Evolutionary conservation across 495 filamentous ascomycete species (phyloP), one percentile per base, ranked within the genome.

Genomic region (Filosporella fistucella): DNA sequence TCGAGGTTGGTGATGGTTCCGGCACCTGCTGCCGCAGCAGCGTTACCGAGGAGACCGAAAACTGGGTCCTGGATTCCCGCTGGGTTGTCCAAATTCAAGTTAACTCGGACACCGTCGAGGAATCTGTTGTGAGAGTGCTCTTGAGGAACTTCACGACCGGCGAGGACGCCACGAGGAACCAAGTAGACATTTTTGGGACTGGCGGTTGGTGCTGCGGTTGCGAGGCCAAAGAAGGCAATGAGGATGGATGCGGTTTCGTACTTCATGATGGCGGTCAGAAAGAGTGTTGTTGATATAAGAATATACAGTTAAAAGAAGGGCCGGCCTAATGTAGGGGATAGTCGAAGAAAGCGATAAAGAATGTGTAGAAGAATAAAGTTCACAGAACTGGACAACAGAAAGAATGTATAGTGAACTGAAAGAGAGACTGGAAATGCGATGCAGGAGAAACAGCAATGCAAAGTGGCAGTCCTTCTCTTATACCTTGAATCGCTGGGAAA

Each of bases 61-160:
- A 85, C 74, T 30, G 78, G 63, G 55, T 81, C 78, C 14, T 55
- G 40, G 55, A 85, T 78, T 34, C 71, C 57, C 45, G 73, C 72
- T 14, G 81, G 81, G 65, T 86, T 84, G 66, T 84, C 70, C 45
- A 77, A 54, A 42, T 70, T 56, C 43, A 85, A 68, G 45, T 66
- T 62, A 10, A 49, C 47, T 21, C 74, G 63, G 52, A 73, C 63
- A 38, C 61, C 63, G 18, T 57, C 61, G 12, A 84, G 58, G 60
- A 77, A 70, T 44, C 67, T 66, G 55, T 80, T 61, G 67, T 86
- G 82, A 4, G 79, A 80, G 61, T 84, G 78, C 60, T 84, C 82
- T 49, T 68, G 65, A 43, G 63, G 56, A 52, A 61, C 60, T 40
- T 71, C 55, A 60, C 64, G 60, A 50, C 37, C 61, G 41, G 39